A percentile compares a stretch with the other conserved stretches of the same genome.
phyloP scores from a whole-genome alignment of 768 basidiomycete genomes.

The Leucocoprinus leucothites region DNA sequence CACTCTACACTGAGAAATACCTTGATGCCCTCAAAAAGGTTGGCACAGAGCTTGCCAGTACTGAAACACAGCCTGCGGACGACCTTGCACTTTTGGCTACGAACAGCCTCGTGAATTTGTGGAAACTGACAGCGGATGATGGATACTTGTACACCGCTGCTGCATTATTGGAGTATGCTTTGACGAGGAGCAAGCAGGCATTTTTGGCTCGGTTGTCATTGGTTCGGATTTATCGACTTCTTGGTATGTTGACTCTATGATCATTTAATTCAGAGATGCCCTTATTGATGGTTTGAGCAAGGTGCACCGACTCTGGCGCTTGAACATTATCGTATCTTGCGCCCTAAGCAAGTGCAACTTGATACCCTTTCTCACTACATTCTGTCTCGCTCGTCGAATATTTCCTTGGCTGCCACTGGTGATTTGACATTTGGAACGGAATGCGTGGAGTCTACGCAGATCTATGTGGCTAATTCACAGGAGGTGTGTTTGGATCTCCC shows the following conservation, averaged over 20 bases:
- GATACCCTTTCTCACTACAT: constrained; percentile 88
- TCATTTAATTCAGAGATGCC: background rate
- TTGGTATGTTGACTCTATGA: constrained; percentile 46
- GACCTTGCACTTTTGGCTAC: constrained; percentile 78
- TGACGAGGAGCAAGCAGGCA: constrained; percentile 70
- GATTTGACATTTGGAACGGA: constrained; percentile 76
- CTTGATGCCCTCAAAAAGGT: constrained; percentile 57
- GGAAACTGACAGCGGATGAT: constrained; percentile 54
- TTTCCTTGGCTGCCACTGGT: constrained; percentile 72
- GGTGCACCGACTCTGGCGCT: constrained; percentile 71
- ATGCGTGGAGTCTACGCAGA: constrained; percentile 76
- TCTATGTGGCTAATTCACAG: constrained; percentile 75
- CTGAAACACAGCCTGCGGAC: constrained; percentile 86
- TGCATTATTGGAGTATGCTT: constrained; percentile 67
- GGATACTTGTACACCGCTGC: constrained; percentile 62
- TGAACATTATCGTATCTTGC: constrained; percentile 76
- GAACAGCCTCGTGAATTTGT: constrained; percentile 62
- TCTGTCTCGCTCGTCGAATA: constrained; percentile 73
- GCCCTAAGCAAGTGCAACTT: constrained; percentile 81
- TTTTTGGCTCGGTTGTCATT: constrained; percentile 77
- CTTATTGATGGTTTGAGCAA: constrained; percentile 23
- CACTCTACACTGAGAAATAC: constrained; percentile 58
- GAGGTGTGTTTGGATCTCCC: constrained; percentile 50
- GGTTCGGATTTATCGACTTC: constrained; percentile 76
- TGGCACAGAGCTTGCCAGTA: constrained; percentile 60